Conservation (phyloP, 192 early-diverging fungal genomes). For the Funneliformis mosseae region DNA sequence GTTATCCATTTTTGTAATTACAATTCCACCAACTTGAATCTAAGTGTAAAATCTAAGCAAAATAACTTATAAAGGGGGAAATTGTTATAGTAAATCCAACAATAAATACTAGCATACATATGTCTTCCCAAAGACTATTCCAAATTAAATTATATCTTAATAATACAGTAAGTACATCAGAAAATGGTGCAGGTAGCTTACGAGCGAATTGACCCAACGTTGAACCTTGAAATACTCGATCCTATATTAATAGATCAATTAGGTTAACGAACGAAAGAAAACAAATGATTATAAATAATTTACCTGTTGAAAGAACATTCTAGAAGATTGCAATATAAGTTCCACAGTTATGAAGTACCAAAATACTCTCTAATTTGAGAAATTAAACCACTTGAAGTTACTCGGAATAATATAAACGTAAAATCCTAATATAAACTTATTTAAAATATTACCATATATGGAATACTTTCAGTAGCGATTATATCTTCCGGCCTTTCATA, state of each 20-base stretch:
- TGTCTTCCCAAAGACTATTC: slow-evolving; percentile 55
- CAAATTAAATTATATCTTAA: slow-evolving; percentile 59
- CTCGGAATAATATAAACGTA: not conserved
- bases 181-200: slow-evolving; percentile 52
- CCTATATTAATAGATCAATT: slow-evolving; percentile 25
- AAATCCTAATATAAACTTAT: not conserved
- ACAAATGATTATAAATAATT: slow-evolving; percentile 18
- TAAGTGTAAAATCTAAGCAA: not conserved
- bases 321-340: slow-evolving; percentile 50
- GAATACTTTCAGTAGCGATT: not conserved
- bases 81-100: slow-evolving; percentile 38
- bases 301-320: slow-evolving; percentile 50
- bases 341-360: slow-evolving; percentile 62
- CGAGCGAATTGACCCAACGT: slow-evolving; percentile 47
- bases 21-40: not conserved
- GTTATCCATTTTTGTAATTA: not conserved
- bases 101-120: slow-evolving; percentile 52
- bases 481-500: not conserved
- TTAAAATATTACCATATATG: not conserved
- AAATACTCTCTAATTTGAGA: slow-evolving; percentile 47
- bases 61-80: not conserved
- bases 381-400: not conserved
- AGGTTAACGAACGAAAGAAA: not conserved
- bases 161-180: slow-evolving; percentile 46
- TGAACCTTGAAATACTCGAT: slow-evolving; percentile 38